These are phyloP conservation scores for Sporisorium reilianum DNA, from an alignment of 1,284 basidiomycete genomes.

Conservation along the genomic window DNA sequence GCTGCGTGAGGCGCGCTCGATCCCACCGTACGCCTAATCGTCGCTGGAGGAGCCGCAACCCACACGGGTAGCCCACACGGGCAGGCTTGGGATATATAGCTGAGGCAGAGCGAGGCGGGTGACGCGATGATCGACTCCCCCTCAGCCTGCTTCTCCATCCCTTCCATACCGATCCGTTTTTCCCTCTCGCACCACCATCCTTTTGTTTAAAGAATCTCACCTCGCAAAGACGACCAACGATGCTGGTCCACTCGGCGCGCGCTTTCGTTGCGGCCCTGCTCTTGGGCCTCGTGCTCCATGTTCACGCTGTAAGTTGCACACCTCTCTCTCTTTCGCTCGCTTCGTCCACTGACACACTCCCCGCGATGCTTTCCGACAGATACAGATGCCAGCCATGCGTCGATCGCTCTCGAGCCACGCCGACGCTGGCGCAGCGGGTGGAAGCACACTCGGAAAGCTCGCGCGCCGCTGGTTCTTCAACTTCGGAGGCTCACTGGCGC, in stretches of 20 bases:
- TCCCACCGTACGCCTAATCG: neutral
- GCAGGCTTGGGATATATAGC: neutral
- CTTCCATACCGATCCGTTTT: too few species aligned
- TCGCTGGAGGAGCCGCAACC: neutral
- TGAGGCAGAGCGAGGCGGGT: too few species aligned
- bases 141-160: too few species aligned
- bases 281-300: constrained; percentile 8
- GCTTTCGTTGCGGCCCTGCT: neutral
- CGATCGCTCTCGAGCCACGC: neutral
- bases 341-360: neutral
- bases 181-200: too few species aligned
- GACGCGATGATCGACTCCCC: too few species aligned
- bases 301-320: constrained; percentile 24
- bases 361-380: neutral
- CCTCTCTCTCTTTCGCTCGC: too few species aligned
- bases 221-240: neutral
- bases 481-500: too few species aligned
- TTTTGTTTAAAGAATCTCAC: too few species aligned
- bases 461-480: neutral
- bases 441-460: neutral
- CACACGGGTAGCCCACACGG: neutral
- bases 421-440: neutral
- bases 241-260: neutral
- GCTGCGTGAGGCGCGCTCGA: neutral
- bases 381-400: neutral